Base-by-base conservation (phyloP, 1,284 basidiomycete species). In the Volvariella volvacea region DNA sequence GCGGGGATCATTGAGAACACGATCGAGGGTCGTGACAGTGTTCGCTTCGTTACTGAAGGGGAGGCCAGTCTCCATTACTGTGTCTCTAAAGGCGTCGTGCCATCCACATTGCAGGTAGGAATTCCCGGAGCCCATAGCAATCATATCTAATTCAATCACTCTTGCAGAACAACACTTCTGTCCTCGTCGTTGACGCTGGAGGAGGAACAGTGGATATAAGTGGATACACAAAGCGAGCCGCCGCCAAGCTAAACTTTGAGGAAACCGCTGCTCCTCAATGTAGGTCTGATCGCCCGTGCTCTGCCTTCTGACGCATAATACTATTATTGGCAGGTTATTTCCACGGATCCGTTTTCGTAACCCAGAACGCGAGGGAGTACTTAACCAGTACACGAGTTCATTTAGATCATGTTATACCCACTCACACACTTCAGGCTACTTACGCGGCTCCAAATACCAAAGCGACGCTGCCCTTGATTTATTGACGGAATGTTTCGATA, bases 401-500 rank as follows among this genome's bases (percentile, higher is more conserved):
- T n/a, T n/a, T n/a, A n/a, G n/a, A n/a, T n/a, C n/a, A n/a, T n/a
- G n/a, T n/a, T n/a, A n/a, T n/a, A n/a, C n/a, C n/a, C n/a, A n/a
- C n/a, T n/a, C n/a, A n/a, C n/a, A n/a, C n/a, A n/a, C n/a, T n/a
- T n/a, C n/a, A n/a, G n/a, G n/a, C n/a, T n/a, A n/a, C n/a, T n/a
- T n/a, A n/a, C n/a, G n/a, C n/a, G 44, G 21, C n/a, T 46, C 44
- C 7, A 16, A 36, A 25, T 46, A 32, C 39, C 25, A n/a, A n/a
- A n/a, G n/a, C n/a, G n/a, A 19, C 20, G 30, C n/a, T 16, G 65
- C 64, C 30, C 47, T 71, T 33, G 55, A 55, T n/a, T 54, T 66
- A 42, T 72, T 72, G 48, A 59, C 56, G 0, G 56, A 63, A 0
- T 58, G 57, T 8, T 75, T 75, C 22, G 73, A 75, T 55, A 66